Evolutionary conservation across 495 filamentous ascomycete genomes (phyloP).

Genomic region (Xylaria venustula): DNA sequence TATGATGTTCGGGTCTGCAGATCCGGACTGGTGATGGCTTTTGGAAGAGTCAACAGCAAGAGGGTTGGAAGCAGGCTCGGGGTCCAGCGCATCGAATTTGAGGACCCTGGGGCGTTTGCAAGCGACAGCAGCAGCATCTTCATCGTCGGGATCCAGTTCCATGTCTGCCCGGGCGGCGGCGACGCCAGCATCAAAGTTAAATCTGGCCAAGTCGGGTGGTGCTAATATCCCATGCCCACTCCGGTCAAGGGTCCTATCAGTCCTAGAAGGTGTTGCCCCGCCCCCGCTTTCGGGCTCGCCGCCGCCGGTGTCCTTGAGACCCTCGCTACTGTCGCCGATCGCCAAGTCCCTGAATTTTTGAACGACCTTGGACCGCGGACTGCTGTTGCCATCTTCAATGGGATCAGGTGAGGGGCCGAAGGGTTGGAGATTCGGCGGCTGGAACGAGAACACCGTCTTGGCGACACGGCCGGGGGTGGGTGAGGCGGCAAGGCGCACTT

Average conservation of each 20-base stretch:
- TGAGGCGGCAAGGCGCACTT: constrained; percentile 17
- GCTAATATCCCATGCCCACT: constrained; percentile 1
- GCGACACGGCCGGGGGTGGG: constrained; percentile 13
- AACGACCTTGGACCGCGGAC: constrained; percentile 64
- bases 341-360: constrained; percentile 62
- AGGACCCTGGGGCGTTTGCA: constrained; percentile 40
- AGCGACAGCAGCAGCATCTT: constrained; percentile 21
- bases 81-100: constrained; percentile 20
- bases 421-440: constrained; percentile 24
- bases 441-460: constrained; percentile 37
- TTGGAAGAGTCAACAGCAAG: constrained; percentile 15
- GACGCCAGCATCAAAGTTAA: constrained; percentile 23
- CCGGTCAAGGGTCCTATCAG: not conserved
- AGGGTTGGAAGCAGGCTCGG: constrained; percentile 11
- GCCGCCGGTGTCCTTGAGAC: not conserved
- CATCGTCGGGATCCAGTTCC: constrained; percentile 22
- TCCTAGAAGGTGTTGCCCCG: constrained; percentile 34
- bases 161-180: constrained; percentile 18
- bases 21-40: constrained; percentile 18
- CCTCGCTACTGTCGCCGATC: constrained; percentile 38
- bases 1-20: constrained; percentile 30
- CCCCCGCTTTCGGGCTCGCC: constrained; percentile 30
- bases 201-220: constrained; percentile 20
- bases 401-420: constrained; percentile 20
- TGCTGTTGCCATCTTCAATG: constrained; percentile 43